These are phyloP conservation scores for Earliella scabrosa DNA, from an alignment of 1,284 basidiomycete species.

Conservation along the genomic window DNA sequence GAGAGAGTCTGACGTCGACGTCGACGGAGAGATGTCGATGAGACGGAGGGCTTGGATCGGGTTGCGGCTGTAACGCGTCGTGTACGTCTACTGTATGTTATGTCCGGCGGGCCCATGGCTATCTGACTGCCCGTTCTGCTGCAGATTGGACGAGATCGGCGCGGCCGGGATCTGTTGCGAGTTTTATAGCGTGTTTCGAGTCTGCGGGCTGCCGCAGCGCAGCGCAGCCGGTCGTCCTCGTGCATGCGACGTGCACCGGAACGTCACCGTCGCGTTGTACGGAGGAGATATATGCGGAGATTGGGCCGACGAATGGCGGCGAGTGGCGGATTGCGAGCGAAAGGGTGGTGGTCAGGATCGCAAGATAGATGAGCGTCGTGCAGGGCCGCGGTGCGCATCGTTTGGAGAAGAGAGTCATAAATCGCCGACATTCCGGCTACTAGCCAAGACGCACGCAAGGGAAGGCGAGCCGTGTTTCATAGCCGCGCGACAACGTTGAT, in stretches of 20 bases:
- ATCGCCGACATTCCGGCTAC: conserved; percentile 7
- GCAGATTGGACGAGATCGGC: too few species aligned
- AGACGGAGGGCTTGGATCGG: too few species aligned
- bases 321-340: neutral
- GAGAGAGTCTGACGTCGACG: too few species aligned
- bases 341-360: neutral
- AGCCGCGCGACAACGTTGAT: too few species aligned
- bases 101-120: neutral
- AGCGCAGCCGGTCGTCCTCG: neutral
- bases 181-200: neutral
- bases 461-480: too few species aligned
- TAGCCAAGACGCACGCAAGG: too few species aligned
- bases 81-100: conserved; percentile 24
- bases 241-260: neutral
- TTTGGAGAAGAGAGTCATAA: conserved; percentile 8
- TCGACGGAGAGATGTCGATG: too few species aligned
- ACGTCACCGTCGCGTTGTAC: neutral
- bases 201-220: too few species aligned
- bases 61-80: neutral
- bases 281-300: neutral
- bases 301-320: neutral
- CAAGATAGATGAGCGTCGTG: neutral
- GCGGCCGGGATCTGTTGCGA: too few species aligned
- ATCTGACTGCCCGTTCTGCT: conserved; percentile 5
- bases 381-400: conserved; percentile 5